These are phyloP conservation scores for Ceratocystis albifundus DNA, from an alignment of 2,329 filamentous ascomycete species.

Conservation along the genomic window DNA sequence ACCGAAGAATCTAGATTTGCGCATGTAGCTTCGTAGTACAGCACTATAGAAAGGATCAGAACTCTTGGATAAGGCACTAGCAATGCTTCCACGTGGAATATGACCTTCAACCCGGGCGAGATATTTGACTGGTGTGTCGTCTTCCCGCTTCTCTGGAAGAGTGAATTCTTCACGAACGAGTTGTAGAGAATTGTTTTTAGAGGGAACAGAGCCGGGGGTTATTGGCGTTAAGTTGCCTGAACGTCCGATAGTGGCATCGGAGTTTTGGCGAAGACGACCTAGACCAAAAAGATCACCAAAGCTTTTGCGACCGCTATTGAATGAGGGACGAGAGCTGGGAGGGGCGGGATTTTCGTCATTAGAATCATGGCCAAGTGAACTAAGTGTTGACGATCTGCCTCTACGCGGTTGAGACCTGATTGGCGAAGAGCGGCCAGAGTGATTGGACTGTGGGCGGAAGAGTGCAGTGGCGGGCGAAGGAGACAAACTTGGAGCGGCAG, in stretches of 20 bases:
- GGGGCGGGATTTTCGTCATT: slow-evolving; percentile 59
- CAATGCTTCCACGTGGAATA: slow-evolving; percentile 70
- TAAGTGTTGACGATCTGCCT: slow-evolving; percentile 79
- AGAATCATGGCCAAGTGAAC: slow-evolving; percentile 63
- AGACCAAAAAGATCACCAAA: slow-evolving; percentile 80
- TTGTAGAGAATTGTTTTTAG: slow-evolving; percentile 75
- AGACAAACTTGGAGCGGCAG: slow-evolving; percentile 29
- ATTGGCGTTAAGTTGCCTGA: slow-evolving; percentile 57
- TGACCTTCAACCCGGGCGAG: slow-evolving; percentile 70
- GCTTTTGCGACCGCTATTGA: slow-evolving; percentile 83
- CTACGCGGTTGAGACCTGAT: slow-evolving; percentile 51
- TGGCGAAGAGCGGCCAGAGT: slow-evolving; percentile 56
- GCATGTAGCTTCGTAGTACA: slow-evolving; percentile 87
- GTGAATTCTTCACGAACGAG: slow-evolving; percentile 58
- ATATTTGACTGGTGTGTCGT: slow-evolving; percentile 84
- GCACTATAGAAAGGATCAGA: slow-evolving; percentile 71
- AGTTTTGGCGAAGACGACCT: slow-evolving; percentile 67
- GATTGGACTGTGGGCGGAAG: slow-evolving; percentile 39
- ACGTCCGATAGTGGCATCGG: slow-evolving; percentile 50
- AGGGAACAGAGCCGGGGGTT: slow-evolving; percentile 57
- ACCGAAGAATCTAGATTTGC: slow-evolving; percentile 86
- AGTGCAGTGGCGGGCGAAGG: slow-evolving; percentile 40
- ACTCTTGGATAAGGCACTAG: slow-evolving; percentile 74
- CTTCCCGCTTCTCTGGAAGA: slow-evolving; percentile 69
- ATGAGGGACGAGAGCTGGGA: slow-evolving; percentile 62